Conservation (phyloP, 2,329 filamentous ascomycete genomes). For the Neofusicoccum parvum region DNA sequence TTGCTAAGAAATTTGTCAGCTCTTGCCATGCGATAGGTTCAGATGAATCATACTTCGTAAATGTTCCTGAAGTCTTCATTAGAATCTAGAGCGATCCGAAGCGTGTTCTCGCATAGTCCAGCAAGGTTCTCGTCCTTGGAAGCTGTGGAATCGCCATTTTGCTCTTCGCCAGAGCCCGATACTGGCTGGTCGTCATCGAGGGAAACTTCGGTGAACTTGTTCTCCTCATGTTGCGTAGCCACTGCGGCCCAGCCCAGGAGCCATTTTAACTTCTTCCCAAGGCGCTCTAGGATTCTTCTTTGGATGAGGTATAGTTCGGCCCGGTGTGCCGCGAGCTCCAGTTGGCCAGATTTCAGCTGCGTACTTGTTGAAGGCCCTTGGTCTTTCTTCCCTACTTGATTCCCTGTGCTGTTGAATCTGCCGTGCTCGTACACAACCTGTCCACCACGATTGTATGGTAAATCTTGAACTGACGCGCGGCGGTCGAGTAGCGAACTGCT, state of each 20-base stretch:
- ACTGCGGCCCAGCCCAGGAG: constrained; percentile 68
- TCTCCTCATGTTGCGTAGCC: constrained; percentile 27
- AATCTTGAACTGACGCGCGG: constrained; percentile 33
- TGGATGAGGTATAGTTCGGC: constrained; percentile 82
- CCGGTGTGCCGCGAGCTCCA: constrained; percentile 79
- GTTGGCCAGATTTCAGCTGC: constrained; percentile 61
- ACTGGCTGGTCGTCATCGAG: constrained; percentile 30
- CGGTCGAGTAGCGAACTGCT: constrained; percentile 59
- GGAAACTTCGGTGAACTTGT: constrained; percentile 41
- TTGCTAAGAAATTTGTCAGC: constrained; percentile 53
- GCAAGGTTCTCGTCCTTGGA: constrained; percentile 25
- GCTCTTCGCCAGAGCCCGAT: constrained; percentile 23
- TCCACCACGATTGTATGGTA: constrained; percentile 36
- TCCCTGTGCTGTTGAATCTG: constrained; percentile 31
- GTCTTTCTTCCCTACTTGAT: constrained; percentile 1
- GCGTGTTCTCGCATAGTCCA: constrained; percentile 34
- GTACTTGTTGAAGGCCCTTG: neutral
- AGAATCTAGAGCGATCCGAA: constrained; percentile 38
- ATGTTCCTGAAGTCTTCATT: constrained; percentile 42
- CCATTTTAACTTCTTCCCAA: constrained; percentile 75
- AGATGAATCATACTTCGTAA: constrained; percentile 39
- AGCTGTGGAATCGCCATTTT: constrained; percentile 18
- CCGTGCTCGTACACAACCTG: constrained; percentile 44
- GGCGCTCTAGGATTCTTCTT: constrained; percentile 73
- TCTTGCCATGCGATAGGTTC: neutral